Evolutionary conservation across 805 yeast genomes (phyloP).

Genomic region (Ogataea trehaloabstinens): DNA sequence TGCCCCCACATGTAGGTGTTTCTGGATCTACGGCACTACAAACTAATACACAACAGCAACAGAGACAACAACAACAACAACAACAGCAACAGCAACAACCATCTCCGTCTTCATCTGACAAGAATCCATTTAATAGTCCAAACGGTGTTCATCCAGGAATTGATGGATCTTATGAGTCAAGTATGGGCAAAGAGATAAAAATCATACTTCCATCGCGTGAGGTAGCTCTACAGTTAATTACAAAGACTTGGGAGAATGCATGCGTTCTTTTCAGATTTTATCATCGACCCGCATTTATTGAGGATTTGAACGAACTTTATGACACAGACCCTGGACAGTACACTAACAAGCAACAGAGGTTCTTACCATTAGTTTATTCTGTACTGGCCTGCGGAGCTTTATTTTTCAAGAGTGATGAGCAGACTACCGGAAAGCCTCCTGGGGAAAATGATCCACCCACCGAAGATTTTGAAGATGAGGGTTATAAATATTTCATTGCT

Average conservation of each 20-base stretch:
- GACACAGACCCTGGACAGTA: slow-evolving; percentile 71
- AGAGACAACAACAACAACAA: slow-evolving; percentile 4
- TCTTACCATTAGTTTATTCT: slow-evolving; percentile 77
- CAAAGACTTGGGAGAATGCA: slow-evolving; percentile 80
- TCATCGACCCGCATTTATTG: slow-evolving; percentile 77
- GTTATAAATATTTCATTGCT: slow-evolving; percentile 74
- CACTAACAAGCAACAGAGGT: slow-evolving; percentile 69
- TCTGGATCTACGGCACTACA: background rate
- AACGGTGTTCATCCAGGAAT: slow-evolving; percentile 27
- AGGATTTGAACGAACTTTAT: slow-evolving; percentile 72
- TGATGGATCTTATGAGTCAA: slow-evolving; percentile 39
- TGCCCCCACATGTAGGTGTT: slow-evolving; percentile 6
- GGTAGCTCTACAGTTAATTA: slow-evolving; percentile 66
- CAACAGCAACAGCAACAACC: slow-evolving; percentile 8
- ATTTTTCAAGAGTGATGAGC: slow-evolving; percentile 54
- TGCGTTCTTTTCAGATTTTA: slow-evolving; percentile 83
- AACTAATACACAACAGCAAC: background rate
- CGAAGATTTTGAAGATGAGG: slow-evolving; percentile 63
- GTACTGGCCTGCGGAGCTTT: slow-evolving; percentile 89
- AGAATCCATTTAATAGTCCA: slow-evolving; percentile 13
- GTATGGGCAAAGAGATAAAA: slow-evolving; percentile 50
- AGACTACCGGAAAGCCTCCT: slow-evolving; percentile 27
- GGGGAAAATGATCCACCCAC: slow-evolving; percentile 26
- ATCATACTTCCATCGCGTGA: slow-evolving; percentile 74
- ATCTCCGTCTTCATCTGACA: slow-evolving; percentile 18